These are phyloP conservation scores for Ustilago loliicola DNA, from an alignment of 1,284 basidiomycete species.

Conservation along the genomic window DNA sequence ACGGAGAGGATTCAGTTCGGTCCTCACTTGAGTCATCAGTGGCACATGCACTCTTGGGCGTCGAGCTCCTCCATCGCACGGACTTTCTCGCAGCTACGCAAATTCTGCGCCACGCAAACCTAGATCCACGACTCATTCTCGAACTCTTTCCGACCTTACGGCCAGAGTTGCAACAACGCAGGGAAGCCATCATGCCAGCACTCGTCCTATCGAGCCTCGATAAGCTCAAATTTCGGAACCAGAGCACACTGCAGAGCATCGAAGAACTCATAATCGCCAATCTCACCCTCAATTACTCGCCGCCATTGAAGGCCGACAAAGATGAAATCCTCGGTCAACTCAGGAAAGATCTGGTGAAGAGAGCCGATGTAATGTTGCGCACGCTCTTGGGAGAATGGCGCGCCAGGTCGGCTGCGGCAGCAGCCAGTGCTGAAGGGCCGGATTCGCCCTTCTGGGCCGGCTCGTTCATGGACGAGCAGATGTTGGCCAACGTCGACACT, in stretches of 20 bases:
- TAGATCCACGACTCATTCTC: conserved; percentile 52
- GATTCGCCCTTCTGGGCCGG: conserved; percentile 23
- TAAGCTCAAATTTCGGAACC: conserved; percentile 7
- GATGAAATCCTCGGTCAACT: conserved; percentile 36
- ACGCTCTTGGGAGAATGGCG: conserved; percentile 34
- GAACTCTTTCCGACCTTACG: conserved; percentile 30
- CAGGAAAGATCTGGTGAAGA: neutral
- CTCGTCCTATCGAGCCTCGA: conserved; percentile 21
- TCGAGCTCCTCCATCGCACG: conserved; percentile 42
- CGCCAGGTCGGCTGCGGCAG: conserved; percentile 5
- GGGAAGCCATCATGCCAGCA: conserved; percentile 35
- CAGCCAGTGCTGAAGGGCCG: neutral
- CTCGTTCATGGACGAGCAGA: conserved; percentile 41
- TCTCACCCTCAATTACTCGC: conserved; percentile 56
- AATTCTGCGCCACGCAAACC: conserved; percentile 23
- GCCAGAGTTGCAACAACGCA: neutral
- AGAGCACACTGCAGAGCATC: conserved; percentile 19
- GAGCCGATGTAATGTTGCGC: conserved; percentile 51
- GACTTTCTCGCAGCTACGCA: conserved; percentile 43
- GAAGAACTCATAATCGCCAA: conserved; percentile 38
- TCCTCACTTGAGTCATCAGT: conserved; percentile 25
- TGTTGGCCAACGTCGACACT: conserved; percentile 32
- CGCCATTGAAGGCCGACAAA: conserved; percentile 32
- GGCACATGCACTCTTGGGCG: conserved; percentile 36
- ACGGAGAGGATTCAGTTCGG: conserved; percentile 1